Evolutionary conservation across 805 yeast genomes (phyloP), one percentile per base, ranked within the genome.

Genomic region (Blastobotrys americana): DNA sequence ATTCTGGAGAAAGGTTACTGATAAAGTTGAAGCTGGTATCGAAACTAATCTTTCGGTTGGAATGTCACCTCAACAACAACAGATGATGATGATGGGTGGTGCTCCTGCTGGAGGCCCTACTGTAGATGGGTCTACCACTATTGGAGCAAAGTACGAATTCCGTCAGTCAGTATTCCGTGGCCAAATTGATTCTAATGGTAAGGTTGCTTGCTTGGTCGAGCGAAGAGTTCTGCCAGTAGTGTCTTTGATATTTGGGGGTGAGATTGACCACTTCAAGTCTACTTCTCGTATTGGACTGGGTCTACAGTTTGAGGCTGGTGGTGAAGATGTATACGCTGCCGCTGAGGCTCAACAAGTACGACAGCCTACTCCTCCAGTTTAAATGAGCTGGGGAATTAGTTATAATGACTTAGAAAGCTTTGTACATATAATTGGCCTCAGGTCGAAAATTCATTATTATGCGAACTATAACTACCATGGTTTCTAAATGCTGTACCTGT

Each of bases 61-160:
- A 48, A 55, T 53, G 33, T 46, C 50, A 39, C 47, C 49, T 15
- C 49, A 49, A 45, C 80, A 80, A 62, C 90, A 94, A 35, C 73
- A 80, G 52, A 72, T 84, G 71, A 72, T 84, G 66, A 73, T 81
- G 74, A 84, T 90, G 61, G 78, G 84, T 52, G 89, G 90, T 49
- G 77, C 80, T 57, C 87, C 85, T 64, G 31, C 31, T 25, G 31
- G 90, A 49, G 77, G 80, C 57, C 85, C 95, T 27, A 80, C 82
- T 37, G 73, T 89, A 48, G 96, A 90, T 63, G 97, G 95, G 61
- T 76, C 77, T 59, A 89, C 98, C 57, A 84, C 96, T 49, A 64
- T 90, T 46, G 98, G 97, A 69, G 95, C 96, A 59, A 93, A 90
- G 71, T 90, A 90, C 69, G 97, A 93, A 72, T 93, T 87, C 77